These are phyloP conservation scores for Lojkania enalia DNA, from an alignment of 2,329 filamentous ascomycete species.

Conservation along the genomic window DNA sequence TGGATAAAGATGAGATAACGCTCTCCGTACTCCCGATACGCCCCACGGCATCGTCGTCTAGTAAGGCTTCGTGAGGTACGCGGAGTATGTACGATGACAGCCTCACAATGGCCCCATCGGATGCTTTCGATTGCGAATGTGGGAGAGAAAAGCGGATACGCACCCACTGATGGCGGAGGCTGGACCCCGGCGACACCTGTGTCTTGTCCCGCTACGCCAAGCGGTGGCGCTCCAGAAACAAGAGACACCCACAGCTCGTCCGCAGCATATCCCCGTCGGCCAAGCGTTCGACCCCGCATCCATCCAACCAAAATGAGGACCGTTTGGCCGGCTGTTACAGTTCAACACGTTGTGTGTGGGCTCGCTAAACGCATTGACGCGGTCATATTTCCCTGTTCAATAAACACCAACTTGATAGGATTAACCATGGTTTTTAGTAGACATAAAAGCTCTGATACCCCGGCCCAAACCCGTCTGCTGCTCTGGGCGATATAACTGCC, in stretches of 20 bases:
- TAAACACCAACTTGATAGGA: constrained; percentile 21
- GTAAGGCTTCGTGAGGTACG: neutral
- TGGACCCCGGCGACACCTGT: constrained; percentile 4
- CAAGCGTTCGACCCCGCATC: constrained; percentile 38
- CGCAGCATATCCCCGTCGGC: constrained; percentile 27
- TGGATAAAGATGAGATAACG: constrained; percentile 11
- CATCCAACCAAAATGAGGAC: constrained; percentile 20
- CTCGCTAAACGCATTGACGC: constrained; percentile 27
- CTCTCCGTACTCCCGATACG: constrained; percentile 12
- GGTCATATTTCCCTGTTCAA: constrained; percentile 20
- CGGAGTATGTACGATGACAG: neutral
- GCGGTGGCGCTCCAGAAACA: constrained; percentile 11
- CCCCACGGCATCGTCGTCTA: neutral
- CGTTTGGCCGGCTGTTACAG: constrained; percentile 21
- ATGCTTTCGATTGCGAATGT: neutral
- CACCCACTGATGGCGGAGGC: constrained; percentile 20
- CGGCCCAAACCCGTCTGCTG: constrained; percentile 14
- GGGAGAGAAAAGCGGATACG: neutral
- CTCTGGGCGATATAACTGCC: constrained; percentile 10
- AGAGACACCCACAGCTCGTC: constrained; percentile 18
- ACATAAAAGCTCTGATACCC: constrained; percentile 23
- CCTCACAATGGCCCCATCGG: neutral
- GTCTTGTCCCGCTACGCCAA: constrained; percentile 20
- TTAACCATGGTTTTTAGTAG: constrained; percentile 15
- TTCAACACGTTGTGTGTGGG: constrained; percentile 24